Evolutionary conservation across 1,139 yeast genomes (phyloP).

Genomic region (Pichia sp.): DNA sequence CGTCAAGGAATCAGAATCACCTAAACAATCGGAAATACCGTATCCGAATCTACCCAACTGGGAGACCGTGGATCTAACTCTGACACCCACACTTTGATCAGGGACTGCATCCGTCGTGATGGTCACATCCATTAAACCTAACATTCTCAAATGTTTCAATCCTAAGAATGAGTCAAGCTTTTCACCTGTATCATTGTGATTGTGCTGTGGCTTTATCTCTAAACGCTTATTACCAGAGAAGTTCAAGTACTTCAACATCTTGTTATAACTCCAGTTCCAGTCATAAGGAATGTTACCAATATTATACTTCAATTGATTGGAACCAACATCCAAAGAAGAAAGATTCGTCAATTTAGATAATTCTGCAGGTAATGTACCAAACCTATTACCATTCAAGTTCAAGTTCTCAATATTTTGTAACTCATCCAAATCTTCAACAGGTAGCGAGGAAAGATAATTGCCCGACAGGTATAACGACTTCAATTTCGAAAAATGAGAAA

Average conservation of each 20-base stretch:
- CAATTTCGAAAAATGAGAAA: conserved; percentile 53
- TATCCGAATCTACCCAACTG: conserved; percentile 73
- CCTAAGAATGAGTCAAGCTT: conserved; percentile 70
- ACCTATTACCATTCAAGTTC: conserved; percentile 75
- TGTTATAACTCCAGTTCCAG: conserved; percentile 95
- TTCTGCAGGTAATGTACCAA: conserved; percentile 88
- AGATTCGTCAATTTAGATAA: conserved; percentile 63
- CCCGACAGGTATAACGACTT: conserved; percentile 77
- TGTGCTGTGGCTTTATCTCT: conserved; percentile 70
- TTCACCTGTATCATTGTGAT: conserved; percentile 31
- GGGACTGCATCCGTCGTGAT: conserved; percentile 80
- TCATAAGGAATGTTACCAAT: conserved; percentile 93
- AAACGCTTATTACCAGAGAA: conserved; percentile 89
- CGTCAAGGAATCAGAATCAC: conserved; percentile 61
- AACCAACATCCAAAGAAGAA: conserved; percentile 81
- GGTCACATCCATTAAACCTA: conserved; percentile 94
- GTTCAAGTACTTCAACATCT: conserved; percentile 71
- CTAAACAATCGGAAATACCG: conserved; percentile 89
- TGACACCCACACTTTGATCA: conserved; percentile 76
- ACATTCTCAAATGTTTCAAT: conserved; percentile 62
- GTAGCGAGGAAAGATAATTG: conserved; percentile 70
- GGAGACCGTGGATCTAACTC: conserved; percentile 91
- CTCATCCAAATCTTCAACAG: conserved; percentile 77
- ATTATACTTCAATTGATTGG: conserved; percentile 85
- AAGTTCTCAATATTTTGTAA: conserved; percentile 57